Conservation (phyloP, 352 stramenopile species). For the Phytopythium mirpurense region DNA sequence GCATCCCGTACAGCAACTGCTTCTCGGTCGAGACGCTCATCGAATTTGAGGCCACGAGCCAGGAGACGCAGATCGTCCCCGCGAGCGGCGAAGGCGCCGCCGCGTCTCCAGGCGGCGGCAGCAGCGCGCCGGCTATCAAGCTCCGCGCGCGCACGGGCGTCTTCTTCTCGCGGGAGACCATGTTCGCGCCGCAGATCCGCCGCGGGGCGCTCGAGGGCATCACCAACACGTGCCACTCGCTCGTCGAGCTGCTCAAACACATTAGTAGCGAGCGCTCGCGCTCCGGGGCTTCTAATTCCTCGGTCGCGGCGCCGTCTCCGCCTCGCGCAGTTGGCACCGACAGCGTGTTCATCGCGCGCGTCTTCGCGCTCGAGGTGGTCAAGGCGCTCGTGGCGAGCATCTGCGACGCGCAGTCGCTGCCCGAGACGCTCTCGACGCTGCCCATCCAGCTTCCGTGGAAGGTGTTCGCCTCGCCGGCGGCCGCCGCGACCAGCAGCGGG, state of each 20-base stretch:
- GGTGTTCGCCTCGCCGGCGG: conserved; percentile 9
- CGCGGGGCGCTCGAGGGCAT: conserved; percentile 23
- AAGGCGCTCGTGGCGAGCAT: conserved; percentile 42
- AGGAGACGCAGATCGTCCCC: conserved; percentile 9
- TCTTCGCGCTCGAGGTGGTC: conserved; percentile 49
- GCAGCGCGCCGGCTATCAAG: conserved; percentile 10
- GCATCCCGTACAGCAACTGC: conserved; percentile 58
- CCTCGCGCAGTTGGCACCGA: neutral
- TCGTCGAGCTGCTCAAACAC: conserved; percentile 18
- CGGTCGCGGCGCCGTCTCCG: neutral
- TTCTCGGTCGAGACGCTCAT: conserved; percentile 58
- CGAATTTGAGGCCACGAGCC: conserved; percentile 33
- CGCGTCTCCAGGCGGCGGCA: neutral
- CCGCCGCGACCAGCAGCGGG: neutral
- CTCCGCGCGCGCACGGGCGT: conserved; percentile 21
- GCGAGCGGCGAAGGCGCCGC: neutral
- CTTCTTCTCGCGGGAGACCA: conserved; percentile 23
- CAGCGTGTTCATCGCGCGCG: conserved; percentile 12
- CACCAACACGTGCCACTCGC: conserved; percentile 11
- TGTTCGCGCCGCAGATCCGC: conserved; percentile 24
- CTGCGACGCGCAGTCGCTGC: conserved; percentile 17
- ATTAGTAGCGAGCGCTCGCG: conserved; percentile 2
- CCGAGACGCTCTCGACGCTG: conserved; percentile 24
- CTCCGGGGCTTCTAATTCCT: too few relatives aligned
- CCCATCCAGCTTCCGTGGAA: conserved; percentile 46